phyloP scores from a whole-genome alignment of 768 basidiomycete species.

The Termitomyces sp. region DNA sequence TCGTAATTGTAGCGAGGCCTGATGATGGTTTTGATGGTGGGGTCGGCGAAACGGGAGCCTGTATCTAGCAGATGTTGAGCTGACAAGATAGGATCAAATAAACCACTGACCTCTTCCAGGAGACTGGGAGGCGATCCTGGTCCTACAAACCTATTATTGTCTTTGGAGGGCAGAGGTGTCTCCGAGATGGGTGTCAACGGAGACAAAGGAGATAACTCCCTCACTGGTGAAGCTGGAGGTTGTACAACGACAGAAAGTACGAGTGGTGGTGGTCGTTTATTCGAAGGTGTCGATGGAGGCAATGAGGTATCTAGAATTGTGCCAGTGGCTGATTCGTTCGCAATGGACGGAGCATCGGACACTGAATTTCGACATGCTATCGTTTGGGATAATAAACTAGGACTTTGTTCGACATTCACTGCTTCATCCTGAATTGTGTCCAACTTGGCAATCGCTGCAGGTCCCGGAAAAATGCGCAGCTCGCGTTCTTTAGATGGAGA shows the following conservation, averaged over 20 bases:
- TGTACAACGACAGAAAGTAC: slow-evolving; percentile 7
- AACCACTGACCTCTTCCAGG: slow-evolving; percentile 17
- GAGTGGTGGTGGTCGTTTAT: neutral
- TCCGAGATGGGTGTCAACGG: slow-evolving; percentile 48
- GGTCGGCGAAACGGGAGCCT: neutral
- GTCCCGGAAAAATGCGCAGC: slow-evolving; percentile 21
- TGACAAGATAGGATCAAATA: neutral
- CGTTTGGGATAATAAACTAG: slow-evolving; percentile 8
- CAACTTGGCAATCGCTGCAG: slow-evolving; percentile 7
- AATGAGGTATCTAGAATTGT: neutral
- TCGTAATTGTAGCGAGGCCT: slow-evolving; percentile 10
- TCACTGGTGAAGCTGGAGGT: slow-evolving; percentile 19
- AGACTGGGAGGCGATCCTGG: slow-evolving; percentile 18
- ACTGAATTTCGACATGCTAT: neutral
- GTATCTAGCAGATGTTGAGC: neutral
- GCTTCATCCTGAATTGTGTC: slow-evolving; percentile 17
- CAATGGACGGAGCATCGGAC: neutral
- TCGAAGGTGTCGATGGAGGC: neutral
- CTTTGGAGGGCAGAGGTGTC: slow-evolving; percentile 30
- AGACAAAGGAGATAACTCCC: slow-evolving; percentile 23
- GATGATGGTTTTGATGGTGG: slow-evolving; percentile 10
- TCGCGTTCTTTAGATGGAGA: slow-evolving; percentile 38
- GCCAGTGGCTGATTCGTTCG: neutral
- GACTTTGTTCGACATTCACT: slow-evolving; percentile 20
- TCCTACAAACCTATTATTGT: slow-evolving; percentile 17